A percentile compares a stretch with the other conserved stretches of the same genome.
phyloP scores from a whole-genome alignment of 2,329 filamentous ascomycete genomes.

The Hypoxylon sp. region DNA sequence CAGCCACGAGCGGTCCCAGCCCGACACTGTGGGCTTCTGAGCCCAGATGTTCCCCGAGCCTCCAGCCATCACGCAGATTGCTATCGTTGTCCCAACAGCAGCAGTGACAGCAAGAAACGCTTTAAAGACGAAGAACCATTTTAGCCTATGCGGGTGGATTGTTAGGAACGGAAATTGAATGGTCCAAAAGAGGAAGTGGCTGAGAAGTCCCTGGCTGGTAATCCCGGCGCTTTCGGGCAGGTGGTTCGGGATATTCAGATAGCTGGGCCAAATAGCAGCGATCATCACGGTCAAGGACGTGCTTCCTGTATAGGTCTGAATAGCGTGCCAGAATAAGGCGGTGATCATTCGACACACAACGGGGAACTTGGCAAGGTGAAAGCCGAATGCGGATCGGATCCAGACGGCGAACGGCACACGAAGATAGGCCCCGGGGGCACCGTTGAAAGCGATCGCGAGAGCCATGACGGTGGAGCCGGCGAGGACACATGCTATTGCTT shows the following conservation, averaged over 20 bases:
- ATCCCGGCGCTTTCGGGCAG: constrained; percentile 49
- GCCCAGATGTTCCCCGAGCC: constrained; percentile 30
- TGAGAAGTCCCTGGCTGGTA: constrained; percentile 13
- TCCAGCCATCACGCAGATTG: constrained; percentile 29
- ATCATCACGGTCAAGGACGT: constrained; percentile 46
- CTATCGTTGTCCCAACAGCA: constrained; percentile 19
- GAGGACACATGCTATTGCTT: constrained; percentile 11
- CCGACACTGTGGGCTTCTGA: background rate
- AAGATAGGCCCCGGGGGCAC: constrained; percentile 40
- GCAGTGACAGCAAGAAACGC: constrained; percentile 22
- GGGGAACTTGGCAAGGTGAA: constrained; percentile 44
- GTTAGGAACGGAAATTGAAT: constrained; percentile 30
- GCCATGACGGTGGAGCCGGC: constrained; percentile 16
- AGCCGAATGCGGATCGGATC: constrained; percentile 47
- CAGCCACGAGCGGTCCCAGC: constrained; percentile 4
- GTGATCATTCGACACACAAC: constrained; percentile 48
- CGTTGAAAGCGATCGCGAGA: constrained; percentile 46
- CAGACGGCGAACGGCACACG: constrained; percentile 46
- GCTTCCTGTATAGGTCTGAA: constrained; percentile 47
- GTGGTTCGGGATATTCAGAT: constrained; percentile 52
- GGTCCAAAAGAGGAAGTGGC: constrained; percentile 41
- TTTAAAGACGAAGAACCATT: constrained; percentile 31
- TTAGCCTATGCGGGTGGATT: constrained; percentile 25
- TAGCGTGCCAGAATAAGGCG: constrained; percentile 52
- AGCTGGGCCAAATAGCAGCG: constrained; percentile 53